Conservation (phyloP, 805 yeast species). For the Debaryomyces hansenii region DNA sequence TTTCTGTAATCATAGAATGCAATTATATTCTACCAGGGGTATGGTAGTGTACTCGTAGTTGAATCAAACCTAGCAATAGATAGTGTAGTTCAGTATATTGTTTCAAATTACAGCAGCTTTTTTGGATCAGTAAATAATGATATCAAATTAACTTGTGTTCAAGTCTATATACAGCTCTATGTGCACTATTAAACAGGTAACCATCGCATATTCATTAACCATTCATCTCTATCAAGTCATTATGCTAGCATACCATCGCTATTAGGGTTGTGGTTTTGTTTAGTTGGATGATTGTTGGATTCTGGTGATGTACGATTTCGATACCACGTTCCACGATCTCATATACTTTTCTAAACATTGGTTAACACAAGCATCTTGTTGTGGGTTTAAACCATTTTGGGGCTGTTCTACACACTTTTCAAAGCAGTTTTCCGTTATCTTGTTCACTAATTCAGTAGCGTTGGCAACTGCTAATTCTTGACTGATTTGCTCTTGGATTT, state of each 20-base stretch:
- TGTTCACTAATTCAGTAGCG: conserved; percentile 83
- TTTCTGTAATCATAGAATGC: too few relatives aligned
- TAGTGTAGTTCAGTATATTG: too few relatives aligned
- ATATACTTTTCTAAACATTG: conserved; percentile 85
- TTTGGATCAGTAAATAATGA: not conserved
- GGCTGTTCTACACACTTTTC: conserved; percentile 73
- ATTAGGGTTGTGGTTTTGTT: not conserved
- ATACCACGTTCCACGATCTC: conserved; percentile 86
- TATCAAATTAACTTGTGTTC: not conserved
- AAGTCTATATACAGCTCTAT: not conserved
- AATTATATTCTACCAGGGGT: too few relatives aligned
- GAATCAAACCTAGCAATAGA: too few relatives aligned
- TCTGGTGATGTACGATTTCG: conserved; percentile 73
- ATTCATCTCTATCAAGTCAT: too few relatives aligned
- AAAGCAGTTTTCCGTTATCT: conserved; percentile 84
- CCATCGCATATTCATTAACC: not conserved
- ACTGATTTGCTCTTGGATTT: conserved; percentile 67
- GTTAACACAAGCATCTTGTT: conserved; percentile 66
- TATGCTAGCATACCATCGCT: too few relatives aligned
- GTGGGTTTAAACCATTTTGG: conserved; percentile 43
- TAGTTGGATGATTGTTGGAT: conserved; percentile 45
- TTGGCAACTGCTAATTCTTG: conserved; percentile 90
- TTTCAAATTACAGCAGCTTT: too few relatives aligned
- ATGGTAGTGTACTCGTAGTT: too few relatives aligned
- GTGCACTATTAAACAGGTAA: not conserved